These are phyloP conservation scores for Taphrina confusa DNA, from an alignment of 1,139 yeast species.

Conservation along the genomic window DNA sequence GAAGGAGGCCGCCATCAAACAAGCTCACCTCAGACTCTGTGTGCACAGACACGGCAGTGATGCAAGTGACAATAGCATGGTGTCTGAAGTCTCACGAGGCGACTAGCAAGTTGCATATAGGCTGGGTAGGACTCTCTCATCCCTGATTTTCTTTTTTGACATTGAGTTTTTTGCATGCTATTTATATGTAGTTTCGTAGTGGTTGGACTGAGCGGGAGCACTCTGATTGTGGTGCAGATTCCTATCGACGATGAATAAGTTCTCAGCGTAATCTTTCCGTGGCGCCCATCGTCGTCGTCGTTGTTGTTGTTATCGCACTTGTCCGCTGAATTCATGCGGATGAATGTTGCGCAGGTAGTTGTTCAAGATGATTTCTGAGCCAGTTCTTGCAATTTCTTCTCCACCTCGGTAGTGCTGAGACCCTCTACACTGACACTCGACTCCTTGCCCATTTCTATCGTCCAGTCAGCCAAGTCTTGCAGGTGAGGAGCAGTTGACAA, in stretches of 20 bases:
- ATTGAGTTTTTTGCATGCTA: background rate
- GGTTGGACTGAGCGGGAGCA: background rate
- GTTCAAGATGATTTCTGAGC: conserved; percentile 19
- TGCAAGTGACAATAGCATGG: conserved; percentile 5
- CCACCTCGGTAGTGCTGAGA: conserved; percentile 40
- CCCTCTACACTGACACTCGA: conserved; percentile 45
- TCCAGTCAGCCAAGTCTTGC: background rate
- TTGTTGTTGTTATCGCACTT: no score
- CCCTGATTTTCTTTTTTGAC: background rate
- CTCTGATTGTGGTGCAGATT: no score
- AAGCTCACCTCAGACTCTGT: conserved; percentile 8
- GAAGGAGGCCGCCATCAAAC: conserved; percentile 20
- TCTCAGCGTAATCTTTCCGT: no score
- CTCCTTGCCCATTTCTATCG: conserved; percentile 43
- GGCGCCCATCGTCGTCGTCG: no score
- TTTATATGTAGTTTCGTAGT: background rate
- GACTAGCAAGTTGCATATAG: background rate
- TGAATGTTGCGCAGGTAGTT: no score
- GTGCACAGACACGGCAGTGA: conserved; percentile 14
- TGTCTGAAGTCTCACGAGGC: background rate
- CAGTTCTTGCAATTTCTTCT: conserved; percentile 35
- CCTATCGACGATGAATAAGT: no score
- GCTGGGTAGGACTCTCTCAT: background rate
- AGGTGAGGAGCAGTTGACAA: conserved; percentile 36
- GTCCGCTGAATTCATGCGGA: no score